Base-by-base conservation (phyloP, 768 basidiomycete genomes). In the Wakefieldia striispora region DNA sequence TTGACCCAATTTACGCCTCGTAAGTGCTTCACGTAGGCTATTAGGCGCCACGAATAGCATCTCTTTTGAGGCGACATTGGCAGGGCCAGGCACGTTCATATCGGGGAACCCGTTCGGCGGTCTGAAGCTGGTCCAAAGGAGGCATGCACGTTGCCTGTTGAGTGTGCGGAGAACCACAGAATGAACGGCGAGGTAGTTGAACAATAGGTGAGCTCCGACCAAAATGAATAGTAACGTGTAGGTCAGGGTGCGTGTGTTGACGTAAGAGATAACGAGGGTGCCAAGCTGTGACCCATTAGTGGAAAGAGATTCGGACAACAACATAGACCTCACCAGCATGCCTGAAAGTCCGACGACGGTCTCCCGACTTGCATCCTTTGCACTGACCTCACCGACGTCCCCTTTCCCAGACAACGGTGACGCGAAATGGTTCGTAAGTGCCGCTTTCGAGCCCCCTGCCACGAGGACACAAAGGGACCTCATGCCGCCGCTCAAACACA, bases 311-410 rank as follows among this genome's bases (percentile, higher is more conserved):
- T 34, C 17, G 6, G 21, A 14, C 24, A 19, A 44, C 9, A 12
- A 3, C 33, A 14, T 6, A 26, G 19, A n/a, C 6, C 81, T 60
- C 48, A 86, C 86, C 63, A 87, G 59, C 78, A 86, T 82, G 17
- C 86, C 85, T 1, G 82, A 57, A 26, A 88, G 75, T 1, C 81
- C 81, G 3, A 88, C 67, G 0, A 86, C 79, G 0, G 86, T 88
- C 65, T 87, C 84, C 53, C 83, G 83, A 63, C 84, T 86, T 0
- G 81, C 75, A 51, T 84, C 84, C 59, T 88, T 88, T 1, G 84
- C 85, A 49, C 81, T 86, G 36, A 87, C 68, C 55, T 88, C 86
- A 1, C 85, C 84, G 12, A 87, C 70, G 54, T 88, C 85, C 5
- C 84, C 84, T 36, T 72, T 72, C 0, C 77, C 76, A 10, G 51